phyloP scores from a whole-genome alignment of 2,329 filamentous ascomycete genomes.

The Pseudovirgaria hyperparasitica region DNA sequence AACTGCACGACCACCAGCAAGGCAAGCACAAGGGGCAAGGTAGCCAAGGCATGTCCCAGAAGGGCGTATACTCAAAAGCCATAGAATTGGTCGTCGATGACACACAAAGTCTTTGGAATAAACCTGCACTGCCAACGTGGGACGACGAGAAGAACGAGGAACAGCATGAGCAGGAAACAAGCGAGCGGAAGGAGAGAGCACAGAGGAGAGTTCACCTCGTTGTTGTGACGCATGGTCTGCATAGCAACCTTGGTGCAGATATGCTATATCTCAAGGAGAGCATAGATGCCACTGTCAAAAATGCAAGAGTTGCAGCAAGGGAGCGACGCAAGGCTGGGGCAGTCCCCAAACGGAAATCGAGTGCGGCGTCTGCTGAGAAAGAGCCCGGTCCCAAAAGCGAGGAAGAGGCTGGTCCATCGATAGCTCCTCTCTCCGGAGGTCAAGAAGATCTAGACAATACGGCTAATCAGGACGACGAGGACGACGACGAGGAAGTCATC shows the following conservation, averaged over 20 bases:
- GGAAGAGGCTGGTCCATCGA: slow-evolving; percentile 17
- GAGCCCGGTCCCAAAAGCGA: slow-evolving; percentile 1
- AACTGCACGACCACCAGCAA: slow-evolving; percentile 64
- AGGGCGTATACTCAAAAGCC: slow-evolving; percentile 75
- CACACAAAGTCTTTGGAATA: slow-evolving; percentile 84
- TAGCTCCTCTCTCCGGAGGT: slow-evolving; percentile 35
- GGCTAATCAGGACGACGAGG: slow-evolving; percentile 37
- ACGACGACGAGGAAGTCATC: slow-evolving; percentile 73
- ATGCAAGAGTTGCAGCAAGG: slow-evolving; percentile 59
- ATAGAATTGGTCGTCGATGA: slow-evolving; percentile 72
- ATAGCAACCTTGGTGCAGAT: slow-evolving; percentile 90
- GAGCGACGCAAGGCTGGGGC: slow-evolving; percentile 37
- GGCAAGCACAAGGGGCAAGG: slow-evolving; percentile 39
- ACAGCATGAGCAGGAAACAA: slow-evolving; percentile 8
- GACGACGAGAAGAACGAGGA: slow-evolving; percentile 20
- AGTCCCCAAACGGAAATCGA: slow-evolving; percentile 4
- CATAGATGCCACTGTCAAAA: slow-evolving; percentile 70
- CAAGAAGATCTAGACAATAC: slow-evolving; percentile 33
- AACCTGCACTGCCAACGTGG: slow-evolving; percentile 64
- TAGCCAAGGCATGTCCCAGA: slow-evolving; percentile 49
- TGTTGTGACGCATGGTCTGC: slow-evolving; percentile 82
- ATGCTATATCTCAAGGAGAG: slow-evolving; percentile 97
- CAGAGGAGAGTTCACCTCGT: slow-evolving; percentile 80
- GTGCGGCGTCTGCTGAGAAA: slow-evolving; percentile 8
- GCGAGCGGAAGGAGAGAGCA: slow-evolving; percentile 5